A percentile compares a stretch with the other conserved stretches of the same genome.
Conservation (phyloP, 805 yeast species). For the Pichia manshurica region DNA sequence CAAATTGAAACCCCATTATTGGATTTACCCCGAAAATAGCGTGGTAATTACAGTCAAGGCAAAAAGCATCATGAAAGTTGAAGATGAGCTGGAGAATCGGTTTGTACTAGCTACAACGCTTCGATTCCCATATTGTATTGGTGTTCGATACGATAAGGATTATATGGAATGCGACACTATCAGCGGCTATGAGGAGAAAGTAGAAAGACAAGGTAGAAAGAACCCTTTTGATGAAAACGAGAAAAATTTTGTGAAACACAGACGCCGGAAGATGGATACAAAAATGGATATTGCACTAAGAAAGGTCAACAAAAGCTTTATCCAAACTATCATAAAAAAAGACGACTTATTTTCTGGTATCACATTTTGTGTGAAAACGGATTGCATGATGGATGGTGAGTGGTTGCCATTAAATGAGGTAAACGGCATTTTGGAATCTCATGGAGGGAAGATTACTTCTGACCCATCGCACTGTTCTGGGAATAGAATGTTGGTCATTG, state of each 20-base stretch:
- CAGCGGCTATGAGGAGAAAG: slow-evolving; percentile 40
- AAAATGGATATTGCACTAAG: slow-evolving; percentile 16
- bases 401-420: slow-evolving; percentile 34
- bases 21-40: slow-evolving; percentile 78
- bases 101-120: slow-evolving; percentile 68
- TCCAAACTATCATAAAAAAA: slow-evolving; percentile 1
- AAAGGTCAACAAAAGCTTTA: slow-evolving; percentile 14
- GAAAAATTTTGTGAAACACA: background rate
- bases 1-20: slow-evolving; percentile 53
- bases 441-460: slow-evolving; percentile 46
- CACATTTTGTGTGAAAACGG: slow-evolving; percentile 50
- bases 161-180: slow-evolving; percentile 50
- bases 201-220: slow-evolving; percentile 19
- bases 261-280: slow-evolving; percentile 17
- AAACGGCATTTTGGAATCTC: slow-evolving; percentile 32
- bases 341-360: slow-evolving; percentile 38
- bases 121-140: slow-evolving; percentile 67
- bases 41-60: slow-evolving; percentile 81
- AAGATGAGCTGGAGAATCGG: slow-evolving; percentile 35
- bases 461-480: slow-evolving; percentile 27
- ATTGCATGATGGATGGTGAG: slow-evolving; percentile 27
- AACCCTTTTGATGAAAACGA: background rate
- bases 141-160: slow-evolving; percentile 63
- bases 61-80: slow-evolving; percentile 48
- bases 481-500: slow-evolving; percentile 28